These are phyloP conservation scores for Metarhizium rileyi DNA, from an alignment of 2,329 filamentous ascomycete species.

Conservation along the genomic window DNA sequence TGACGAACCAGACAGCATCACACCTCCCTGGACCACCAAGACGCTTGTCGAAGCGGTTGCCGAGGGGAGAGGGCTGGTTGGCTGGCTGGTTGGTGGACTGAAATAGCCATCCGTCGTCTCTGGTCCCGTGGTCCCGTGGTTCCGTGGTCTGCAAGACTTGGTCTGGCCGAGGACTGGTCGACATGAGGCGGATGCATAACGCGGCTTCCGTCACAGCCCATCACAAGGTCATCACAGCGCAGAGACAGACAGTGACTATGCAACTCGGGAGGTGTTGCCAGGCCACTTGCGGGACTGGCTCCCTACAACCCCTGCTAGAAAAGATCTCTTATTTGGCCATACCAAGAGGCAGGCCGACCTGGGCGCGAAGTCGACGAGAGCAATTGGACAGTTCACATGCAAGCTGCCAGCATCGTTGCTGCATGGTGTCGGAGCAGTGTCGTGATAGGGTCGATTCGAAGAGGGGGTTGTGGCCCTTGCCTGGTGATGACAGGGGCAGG, in stretches of 20 bases:
- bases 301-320: background rate
- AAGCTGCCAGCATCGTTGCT: constrained; percentile 11
- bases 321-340: background rate
- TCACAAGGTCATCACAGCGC: constrained; percentile 3
- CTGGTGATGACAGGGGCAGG: constrained; percentile 1
- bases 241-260: background rate
- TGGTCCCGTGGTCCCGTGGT: too few relatives aligned
- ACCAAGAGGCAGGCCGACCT: background rate
- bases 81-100: background rate
- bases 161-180: background rate
- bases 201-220: constrained; percentile 2
- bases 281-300: background rate
- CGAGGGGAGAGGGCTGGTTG: background rate
- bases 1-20: background rate
- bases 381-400: constrained; percentile 11
- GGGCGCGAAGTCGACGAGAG: constrained; percentile 10
- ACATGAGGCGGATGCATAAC: background rate
- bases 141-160: background rate
- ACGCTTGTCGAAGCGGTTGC: background rate
- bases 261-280: background rate
- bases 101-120: background rate
- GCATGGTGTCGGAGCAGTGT: constrained; percentile 4
- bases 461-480: constrained; percentile 1
- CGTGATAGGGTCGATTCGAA: constrained; percentile 7
- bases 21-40: background rate